These are phyloP conservation scores for Hibiscus syriacus DNA, from an alignment of 345 rosid species.

Conservation along the genomic window DNA sequence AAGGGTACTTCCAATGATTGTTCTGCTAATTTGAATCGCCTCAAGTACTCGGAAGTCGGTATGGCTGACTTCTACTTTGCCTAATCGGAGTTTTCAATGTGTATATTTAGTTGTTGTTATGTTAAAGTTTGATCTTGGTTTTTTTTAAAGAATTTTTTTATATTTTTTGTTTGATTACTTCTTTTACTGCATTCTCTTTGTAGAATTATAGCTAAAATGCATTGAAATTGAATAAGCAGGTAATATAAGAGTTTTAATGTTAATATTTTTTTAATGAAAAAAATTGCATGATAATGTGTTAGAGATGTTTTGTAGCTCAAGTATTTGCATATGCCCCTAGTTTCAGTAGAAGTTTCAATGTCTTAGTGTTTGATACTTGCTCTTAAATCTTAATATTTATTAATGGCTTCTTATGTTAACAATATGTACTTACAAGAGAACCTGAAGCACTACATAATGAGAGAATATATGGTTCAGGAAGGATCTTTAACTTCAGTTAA, in stretches of 20 bases:
- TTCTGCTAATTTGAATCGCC: conserved; percentile 37
- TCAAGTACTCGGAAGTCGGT: conserved; percentile 76
- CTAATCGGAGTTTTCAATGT: not conserved
- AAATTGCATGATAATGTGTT: not conserved
- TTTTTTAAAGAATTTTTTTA: not conserved
- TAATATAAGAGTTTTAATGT: not conserved
- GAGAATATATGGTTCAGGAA: not conserved
- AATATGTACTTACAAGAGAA: not conserved
- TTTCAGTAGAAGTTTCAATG: not conserved
- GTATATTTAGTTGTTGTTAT: not conserved
- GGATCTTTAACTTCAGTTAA: not conserved
- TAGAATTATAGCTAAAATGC: not conserved
- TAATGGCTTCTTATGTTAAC: not conserved
- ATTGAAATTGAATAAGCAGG: not conserved
- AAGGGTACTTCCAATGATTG: conserved; percentile 43
- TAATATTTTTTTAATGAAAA: not conserved
- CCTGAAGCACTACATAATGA: not conserved
- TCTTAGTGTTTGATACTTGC: not conserved
- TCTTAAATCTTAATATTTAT: not conserved
- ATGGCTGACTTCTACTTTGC: not conserved
- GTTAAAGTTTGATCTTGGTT: not conserved
- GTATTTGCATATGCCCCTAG: not conserved
- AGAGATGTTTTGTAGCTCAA: not conserved
- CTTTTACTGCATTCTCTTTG: not conserved
- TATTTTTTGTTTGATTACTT: not conserved